phyloP scores from a whole-genome alignment of 2,329 filamentous ascomycete species.

The Colletotrichum simmondsii region DNA sequence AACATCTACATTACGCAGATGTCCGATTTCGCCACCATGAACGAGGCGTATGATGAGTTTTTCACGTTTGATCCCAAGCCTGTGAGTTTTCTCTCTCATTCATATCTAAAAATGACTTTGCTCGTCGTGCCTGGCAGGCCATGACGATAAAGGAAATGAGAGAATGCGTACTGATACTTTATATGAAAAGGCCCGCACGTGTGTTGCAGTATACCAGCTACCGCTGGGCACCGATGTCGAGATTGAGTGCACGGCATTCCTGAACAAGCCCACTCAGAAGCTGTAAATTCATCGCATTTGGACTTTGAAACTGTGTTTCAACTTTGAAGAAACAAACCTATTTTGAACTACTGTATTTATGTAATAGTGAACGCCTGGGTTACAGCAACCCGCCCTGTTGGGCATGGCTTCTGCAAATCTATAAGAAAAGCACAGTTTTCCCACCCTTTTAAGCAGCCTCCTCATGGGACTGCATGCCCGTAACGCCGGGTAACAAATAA shows the following conservation, averaged over 20 bases:
- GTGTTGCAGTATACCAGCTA: slow-evolving; percentile 79
- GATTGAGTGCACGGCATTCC: slow-evolving; percentile 72
- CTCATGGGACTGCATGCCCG: not conserved
- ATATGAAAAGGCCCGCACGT: slow-evolving; percentile 62
- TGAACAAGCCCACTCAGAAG: slow-evolving; percentile 31
- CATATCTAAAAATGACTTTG: not conserved
- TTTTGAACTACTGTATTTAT: not conserved
- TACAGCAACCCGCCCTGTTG: not conserved
- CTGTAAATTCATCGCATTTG: not conserved
- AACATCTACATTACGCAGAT: slow-evolving; percentile 75
- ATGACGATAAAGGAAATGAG: slow-evolving; percentile 47
- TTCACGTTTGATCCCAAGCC: slow-evolving; percentile 58
- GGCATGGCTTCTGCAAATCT: slow-evolving; percentile 1
- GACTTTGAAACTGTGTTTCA: not conserved
- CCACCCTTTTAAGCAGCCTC: not conserved
- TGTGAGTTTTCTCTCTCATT: slow-evolving; percentile 43
- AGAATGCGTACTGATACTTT: slow-evolving; percentile 58
- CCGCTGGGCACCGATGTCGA: slow-evolving; percentile 78
- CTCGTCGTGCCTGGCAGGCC: no score
- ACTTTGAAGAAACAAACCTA: not conserved
- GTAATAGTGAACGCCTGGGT: not conserved
- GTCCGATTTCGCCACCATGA: slow-evolving; percentile 71
- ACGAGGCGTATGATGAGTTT: slow-evolving; percentile 64
- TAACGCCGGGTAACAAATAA: slow-evolving; percentile 23
- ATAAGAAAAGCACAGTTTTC: slow-evolving; percentile 4